Evolutionary conservation across 179 eudicot genomes (phyloP).

Genomic region (Nepenthes alata): DNA sequence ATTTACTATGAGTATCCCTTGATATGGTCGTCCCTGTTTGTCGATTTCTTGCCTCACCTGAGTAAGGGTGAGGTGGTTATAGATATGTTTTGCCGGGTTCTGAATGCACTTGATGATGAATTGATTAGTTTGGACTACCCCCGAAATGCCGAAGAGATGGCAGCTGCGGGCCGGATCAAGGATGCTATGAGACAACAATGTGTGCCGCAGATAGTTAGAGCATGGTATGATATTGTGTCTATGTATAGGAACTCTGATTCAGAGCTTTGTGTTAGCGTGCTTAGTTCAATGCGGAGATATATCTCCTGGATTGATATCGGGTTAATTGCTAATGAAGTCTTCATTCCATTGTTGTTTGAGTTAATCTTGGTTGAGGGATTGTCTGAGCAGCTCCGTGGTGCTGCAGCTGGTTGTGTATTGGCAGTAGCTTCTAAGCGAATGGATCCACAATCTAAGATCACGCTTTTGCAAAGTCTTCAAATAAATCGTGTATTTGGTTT

Average conservation of each 20-base stretch:
- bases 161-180: constrained; percentile 57
- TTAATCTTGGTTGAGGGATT: constrained; percentile 58
- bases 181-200: constrained; percentile 98
- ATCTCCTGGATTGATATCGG: constrained; percentile 92
- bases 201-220: constrained; percentile 61
- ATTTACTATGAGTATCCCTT: constrained; percentile 74
- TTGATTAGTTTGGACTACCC: constrained; percentile 84
- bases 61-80: constrained; percentile 60
- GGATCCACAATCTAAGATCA: constrained; percentile 66
- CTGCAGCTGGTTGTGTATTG: constrained; percentile 62
- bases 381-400: constrained; percentile 60
- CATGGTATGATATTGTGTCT: constrained; percentile 64
- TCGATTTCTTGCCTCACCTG: constrained; percentile 59
- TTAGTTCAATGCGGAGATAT: constrained; percentile 77
- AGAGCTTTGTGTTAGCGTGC: constrained; percentile 52
- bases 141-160: constrained; percentile 46
- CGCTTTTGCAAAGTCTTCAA: constrained; percentile 60
- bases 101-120: constrained; percentile 89
- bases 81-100: constrained; percentile 89
- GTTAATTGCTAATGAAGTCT: constrained; percentile 60
- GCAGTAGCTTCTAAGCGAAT: constrained; percentile 83
- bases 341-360: constrained; percentile 63
- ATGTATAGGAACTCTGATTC: constrained; percentile 66
- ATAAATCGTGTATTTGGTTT: constrained; percentile 66
- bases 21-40: constrained; percentile 66